Conservation (phyloP, 2,329 filamentous ascomycete genomes). For the Monilinia fructigena region DNA sequence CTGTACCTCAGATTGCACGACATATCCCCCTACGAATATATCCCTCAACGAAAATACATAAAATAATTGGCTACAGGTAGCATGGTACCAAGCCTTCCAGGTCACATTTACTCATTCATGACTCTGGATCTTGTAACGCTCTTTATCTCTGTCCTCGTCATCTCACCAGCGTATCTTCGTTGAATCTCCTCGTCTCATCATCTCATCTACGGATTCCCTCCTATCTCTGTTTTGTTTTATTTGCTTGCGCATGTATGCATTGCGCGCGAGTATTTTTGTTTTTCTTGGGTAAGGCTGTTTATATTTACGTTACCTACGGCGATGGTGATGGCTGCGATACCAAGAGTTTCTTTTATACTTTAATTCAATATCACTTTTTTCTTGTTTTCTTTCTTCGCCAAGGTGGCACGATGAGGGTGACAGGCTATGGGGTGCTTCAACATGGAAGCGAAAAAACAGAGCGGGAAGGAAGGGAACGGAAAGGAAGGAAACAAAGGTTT, state of each 20-base stretch:
- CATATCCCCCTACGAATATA: constrained; percentile 13
- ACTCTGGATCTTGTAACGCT: background rate
- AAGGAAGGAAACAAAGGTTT: background rate
- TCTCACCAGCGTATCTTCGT: constrained; percentile 13
- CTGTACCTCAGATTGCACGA: constrained; percentile 7
- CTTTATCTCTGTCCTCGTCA: background rate
- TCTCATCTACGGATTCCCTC: constrained; percentile 1
- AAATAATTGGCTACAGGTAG: background rate
- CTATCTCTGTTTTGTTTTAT: constrained; percentile 16
- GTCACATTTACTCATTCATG: constrained; percentile 3
- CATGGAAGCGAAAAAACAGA: background rate
- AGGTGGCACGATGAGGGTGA: background rate
- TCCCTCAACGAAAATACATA: constrained; percentile 11
- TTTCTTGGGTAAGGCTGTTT: constrained; percentile 7
- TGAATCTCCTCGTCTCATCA: constrained; percentile 4
- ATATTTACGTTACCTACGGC: constrained; percentile 21
- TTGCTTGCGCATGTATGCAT: constrained; percentile 6
- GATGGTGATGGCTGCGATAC: constrained; percentile 33
- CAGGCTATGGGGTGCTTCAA: background rate
- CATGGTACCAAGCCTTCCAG: background rate
- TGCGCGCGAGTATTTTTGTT: constrained; percentile 1
- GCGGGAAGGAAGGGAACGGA: background rate
- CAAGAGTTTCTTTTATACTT: constrained; percentile 28
- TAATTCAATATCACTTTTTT: constrained; percentile 16
- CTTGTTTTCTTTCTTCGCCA: constrained; percentile 9